Base-by-base conservation (phyloP, 192 early-diverging fungal species). In the Backusella liffmaniae region DNA sequence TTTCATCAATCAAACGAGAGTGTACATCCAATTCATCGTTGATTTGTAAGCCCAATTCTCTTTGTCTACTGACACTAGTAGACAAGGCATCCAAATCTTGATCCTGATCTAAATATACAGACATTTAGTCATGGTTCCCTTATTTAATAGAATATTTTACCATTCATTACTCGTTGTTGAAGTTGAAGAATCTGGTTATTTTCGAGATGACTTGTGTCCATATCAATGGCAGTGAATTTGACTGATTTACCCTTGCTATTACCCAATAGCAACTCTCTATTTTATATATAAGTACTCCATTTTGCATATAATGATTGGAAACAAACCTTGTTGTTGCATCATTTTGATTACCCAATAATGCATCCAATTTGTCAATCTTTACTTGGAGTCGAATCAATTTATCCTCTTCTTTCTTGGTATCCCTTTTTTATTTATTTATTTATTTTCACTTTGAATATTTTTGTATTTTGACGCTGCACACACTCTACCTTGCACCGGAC, bases 1-100 rank as follows among this genome's bases (percentile, higher is more conserved):
- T 95, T 16, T 95, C 91, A 42, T 92, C 90, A 80, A 95, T 77
- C 67, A 93, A 73, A 13, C 90, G 84, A 30, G 90, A 84, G 77
- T 95, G 94, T 8, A 84, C 77, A 15, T 93, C 88, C 46, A 95
- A 76, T 77, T 95, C 94, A 66, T 94, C 91, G 21, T 87, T 88
- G 70, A 95, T 95, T 80, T 88, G 74, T 23, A 94, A 36, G 0
- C 94, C 94, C 3, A 95, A 76, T 51, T 92, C 87, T 75, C 88
- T 85, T 78, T 95, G 94, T 46, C 94, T 89, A 16, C 82, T 80
- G 18, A 95, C 80, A 8, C 89, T 86, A 4, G 74, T 78, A 36
- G 82, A 81, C 12, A 95, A 80, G 66, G 79, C 82, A 81, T 95
- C 94, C 56, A 95, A 78, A 72, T 91, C 89, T n/a, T 86, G 74